These are phyloP conservation scores for Fagopyrum esculentum DNA, from an alignment of 148 eudicot species.

Conservation along the genomic window DNA sequence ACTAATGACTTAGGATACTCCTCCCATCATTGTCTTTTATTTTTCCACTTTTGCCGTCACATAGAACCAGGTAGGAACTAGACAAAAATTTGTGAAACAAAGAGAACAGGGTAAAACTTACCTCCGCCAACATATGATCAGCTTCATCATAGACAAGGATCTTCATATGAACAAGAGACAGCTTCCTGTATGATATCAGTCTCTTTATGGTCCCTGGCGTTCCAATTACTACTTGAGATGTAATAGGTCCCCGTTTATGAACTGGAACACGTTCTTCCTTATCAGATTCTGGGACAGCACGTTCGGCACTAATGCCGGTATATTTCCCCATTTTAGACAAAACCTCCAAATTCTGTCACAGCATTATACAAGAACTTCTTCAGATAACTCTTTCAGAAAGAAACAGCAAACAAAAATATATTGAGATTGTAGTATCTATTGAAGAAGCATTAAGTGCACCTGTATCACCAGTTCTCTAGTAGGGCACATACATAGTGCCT, in stretches of 20 bases:
- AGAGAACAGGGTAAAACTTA: constrained; percentile 12
- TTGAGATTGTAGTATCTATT: neutral
- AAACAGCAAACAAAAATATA: neutral
- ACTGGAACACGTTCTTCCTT: constrained; percentile 44
- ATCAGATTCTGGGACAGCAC: constrained; percentile 60
- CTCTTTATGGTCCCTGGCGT: constrained; percentile 76
- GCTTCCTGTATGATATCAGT: constrained; percentile 45
- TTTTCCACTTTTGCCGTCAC: neutral
- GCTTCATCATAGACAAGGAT: constrained; percentile 97
- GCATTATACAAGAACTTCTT: neutral
- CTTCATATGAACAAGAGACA: constrained; percentile 57
- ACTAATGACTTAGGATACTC: neutral
- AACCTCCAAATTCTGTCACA: constrained; percentile 76
- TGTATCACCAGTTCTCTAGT: constrained; percentile 84
- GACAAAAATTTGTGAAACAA: neutral
- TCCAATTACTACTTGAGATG: constrained; percentile 76
- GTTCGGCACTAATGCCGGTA: constrained; percentile 66
- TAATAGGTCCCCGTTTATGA: constrained; percentile 43
- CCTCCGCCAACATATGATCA: constrained; percentile 94
- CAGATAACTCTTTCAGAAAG: neutral
- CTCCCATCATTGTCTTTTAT: neutral
- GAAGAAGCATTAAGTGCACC: constrained; percentile 28
- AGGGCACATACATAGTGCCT: constrained; percentile 89
- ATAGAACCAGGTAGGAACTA: neutral
- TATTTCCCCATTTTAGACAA: constrained; percentile 71